phyloP scores from a whole-genome alignment of 2,329 filamentous ascomycete genomes.

The Cordyceps fumosorosea region DNA sequence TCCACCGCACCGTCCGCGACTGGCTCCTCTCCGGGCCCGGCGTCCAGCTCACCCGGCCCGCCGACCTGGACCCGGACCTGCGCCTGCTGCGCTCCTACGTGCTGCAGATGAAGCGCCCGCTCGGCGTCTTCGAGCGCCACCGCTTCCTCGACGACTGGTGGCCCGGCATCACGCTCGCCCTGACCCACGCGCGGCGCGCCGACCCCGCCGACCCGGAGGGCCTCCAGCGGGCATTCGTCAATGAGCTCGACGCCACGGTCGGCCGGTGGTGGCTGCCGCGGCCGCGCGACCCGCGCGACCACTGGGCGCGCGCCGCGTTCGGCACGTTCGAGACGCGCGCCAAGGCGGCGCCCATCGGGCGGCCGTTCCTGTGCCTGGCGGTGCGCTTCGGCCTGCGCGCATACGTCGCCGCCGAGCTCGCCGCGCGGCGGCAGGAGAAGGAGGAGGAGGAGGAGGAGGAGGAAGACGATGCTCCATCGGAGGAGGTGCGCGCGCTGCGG shows the following conservation, averaged over 20 bases:
- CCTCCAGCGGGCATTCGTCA: constrained; percentile 19
- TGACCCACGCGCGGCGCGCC: constrained; percentile 29
- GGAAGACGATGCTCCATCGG: too few species aligned
- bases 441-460: background rate
- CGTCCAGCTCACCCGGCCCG: constrained; percentile 16
- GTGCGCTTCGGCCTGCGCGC: constrained; percentile 26
- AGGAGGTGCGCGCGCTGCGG: background rate
- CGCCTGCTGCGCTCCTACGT: constrained; percentile 28
- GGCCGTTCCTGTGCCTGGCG: constrained; percentile 27
- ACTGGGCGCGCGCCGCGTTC: constrained; percentile 28
- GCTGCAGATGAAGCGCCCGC: constrained; percentile 26
- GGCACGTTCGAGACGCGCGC: constrained; percentile 26
- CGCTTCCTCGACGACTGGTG: constrained; percentile 34
- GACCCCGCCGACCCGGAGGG: constrained; percentile 15
- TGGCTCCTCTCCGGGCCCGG: constrained; percentile 22
- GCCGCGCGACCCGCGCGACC: constrained; percentile 22
- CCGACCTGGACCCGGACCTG: constrained; percentile 25
- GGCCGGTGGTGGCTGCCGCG: constrained; percentile 26
- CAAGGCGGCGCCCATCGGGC: constrained; percentile 22
- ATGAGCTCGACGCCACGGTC: constrained; percentile 23
- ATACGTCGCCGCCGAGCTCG: constrained; percentile 23
- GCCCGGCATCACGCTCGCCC: constrained; percentile 30
- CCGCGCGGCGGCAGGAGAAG: background rate
- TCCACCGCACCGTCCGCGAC: constrained; percentile 29
- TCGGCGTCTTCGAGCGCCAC: constrained; percentile 30